Percentiles rank a stretch among this genome's conserved stretches.
Conservation (phyloP, 2,329 filamentous ascomycete genomes). For the Cordyceps cateniannulata region DNA sequence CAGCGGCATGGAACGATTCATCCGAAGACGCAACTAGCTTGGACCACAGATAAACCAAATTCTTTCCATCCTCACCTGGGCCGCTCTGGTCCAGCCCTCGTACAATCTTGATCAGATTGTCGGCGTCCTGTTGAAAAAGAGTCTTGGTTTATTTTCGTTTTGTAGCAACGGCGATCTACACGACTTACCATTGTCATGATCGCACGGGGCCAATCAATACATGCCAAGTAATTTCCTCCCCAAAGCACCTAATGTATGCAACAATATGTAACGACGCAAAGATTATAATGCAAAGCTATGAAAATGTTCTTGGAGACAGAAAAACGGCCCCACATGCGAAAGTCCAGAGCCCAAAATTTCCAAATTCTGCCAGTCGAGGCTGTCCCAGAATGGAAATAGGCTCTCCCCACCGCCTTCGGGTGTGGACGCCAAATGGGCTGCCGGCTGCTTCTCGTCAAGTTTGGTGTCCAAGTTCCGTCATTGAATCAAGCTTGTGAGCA, state of each 20-base stretch:
- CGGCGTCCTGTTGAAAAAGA: constrained; percentile 21
- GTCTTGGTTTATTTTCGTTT: background rate
- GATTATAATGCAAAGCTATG: background rate
- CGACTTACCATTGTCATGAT: constrained; percentile 1
- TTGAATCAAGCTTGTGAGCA: constrained; percentile 8
- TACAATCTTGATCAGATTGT: constrained; percentile 44
- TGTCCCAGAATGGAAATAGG: constrained; percentile 18
- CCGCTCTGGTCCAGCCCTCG: constrained; percentile 49
- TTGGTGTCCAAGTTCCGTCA: constrained; percentile 16
- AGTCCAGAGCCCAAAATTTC: constrained; percentile 29
- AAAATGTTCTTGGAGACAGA: constrained; percentile 5
- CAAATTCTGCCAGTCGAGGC: constrained; percentile 37
- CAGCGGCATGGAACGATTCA: constrained; percentile 43
- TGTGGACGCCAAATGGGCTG: constrained; percentile 29
- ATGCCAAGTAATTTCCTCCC: background rate
- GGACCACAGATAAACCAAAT: constrained; percentile 43
- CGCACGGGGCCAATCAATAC: background rate
- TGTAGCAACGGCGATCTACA: background rate
- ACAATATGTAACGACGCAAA: background rate
- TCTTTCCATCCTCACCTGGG: constrained; percentile 37
- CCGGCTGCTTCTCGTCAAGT: constrained; percentile 28
- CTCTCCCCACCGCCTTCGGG: constrained; percentile 38
- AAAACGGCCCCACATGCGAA: constrained; percentile 9
- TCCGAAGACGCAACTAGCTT: constrained; percentile 36
- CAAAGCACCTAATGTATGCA: background rate